Base-by-base conservation (phyloP, 2,329 filamentous ascomycete genomes). In the Atkinsonella hypoxylon region DNA sequence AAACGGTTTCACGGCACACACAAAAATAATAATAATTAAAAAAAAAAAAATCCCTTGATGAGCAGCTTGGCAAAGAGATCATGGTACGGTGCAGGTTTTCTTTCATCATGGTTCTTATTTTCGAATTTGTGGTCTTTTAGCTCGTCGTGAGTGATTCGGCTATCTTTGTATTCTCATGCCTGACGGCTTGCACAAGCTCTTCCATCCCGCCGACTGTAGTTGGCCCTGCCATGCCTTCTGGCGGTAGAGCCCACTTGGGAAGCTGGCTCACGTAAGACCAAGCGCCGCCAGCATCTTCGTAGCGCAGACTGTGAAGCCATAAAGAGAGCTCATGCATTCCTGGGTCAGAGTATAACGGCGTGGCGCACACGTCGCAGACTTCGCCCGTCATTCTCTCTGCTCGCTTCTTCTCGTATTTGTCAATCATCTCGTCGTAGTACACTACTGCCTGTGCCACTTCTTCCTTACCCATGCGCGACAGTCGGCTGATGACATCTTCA, bases 371-470 rank as follows among this genome's bases (percentile, higher is more conserved):
- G 6, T 83, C 76, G 65, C 93, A 98, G 15, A 81, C 70, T 61
- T 89, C 74, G 12, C 93, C 93, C 1, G 90, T 94, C 77, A 97
- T 85, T 65, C 88, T 90, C 73, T 98, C 93, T 1, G 90, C 91
- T 60, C 91, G 90, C 60, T 83, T 81, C 68, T 90, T 89, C 63
- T 95, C 82, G 66, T 97, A 97, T 50, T 85, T 77, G 58, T 90
- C 85, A 38, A 96, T 84, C 81, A 96, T 90, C 59, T 93, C 88
- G 62, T 96, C 88, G 63, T 96, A 87, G 68, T 96, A 97, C 1
- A 88, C 87, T 17, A 94, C 84, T 0, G 93, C 89, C 61, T 95
- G 85, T 1, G 91, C 88, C 9, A 91, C 81, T 59, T 98, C 90
- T 15, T 89, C 83, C 67, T 97, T 97, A 57, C 93, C 93, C 89